These are phyloP conservation scores for Plasmodium sp. DNA, from an alignment of 169 alveolate species.

Conservation along the genomic window DNA sequence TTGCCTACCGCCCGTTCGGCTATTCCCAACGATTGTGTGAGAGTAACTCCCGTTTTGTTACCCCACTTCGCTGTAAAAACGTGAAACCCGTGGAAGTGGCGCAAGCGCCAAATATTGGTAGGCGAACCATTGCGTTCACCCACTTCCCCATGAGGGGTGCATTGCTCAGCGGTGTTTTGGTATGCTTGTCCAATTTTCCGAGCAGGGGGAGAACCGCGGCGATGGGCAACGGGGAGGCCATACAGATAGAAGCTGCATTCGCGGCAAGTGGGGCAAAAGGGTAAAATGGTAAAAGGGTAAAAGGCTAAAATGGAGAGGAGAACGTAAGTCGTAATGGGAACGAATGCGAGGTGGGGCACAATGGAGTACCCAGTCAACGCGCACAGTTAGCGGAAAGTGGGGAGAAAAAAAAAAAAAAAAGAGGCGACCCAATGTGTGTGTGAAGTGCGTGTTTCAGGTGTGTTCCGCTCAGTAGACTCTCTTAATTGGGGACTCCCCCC, in stretches of 20 bases:
- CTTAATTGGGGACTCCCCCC: not conserved
- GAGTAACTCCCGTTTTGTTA: too few relatives aligned
- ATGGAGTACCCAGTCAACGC: not conserved
- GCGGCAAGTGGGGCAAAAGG: not conserved
- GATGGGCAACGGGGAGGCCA: not conserved
- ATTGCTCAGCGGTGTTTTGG: not conserved
- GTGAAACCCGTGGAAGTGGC: not conserved
- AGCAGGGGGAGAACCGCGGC: not conserved
- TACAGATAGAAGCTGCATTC: not conserved
- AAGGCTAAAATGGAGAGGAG: not conserved
- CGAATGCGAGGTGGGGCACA: not conserved
- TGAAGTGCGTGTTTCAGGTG: not conserved
- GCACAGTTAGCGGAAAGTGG: not conserved
- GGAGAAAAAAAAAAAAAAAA: not conserved
- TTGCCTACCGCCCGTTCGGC: not conserved
- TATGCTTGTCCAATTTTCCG: not conserved
- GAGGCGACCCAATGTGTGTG: not conserved
- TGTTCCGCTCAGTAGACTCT: not conserved
- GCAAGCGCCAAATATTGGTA: not conserved
- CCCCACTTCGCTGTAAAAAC: not conserved
- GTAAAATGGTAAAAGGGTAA: not conserved
- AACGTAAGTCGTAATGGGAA: not conserved
- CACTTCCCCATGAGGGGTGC: not conserved
- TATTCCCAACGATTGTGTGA: not conserved
- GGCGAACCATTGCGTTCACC: not conserved